phyloP scores from a whole-genome alignment of 164 flowering plant genomes.

The Chimonanthus salicifolius region DNA sequence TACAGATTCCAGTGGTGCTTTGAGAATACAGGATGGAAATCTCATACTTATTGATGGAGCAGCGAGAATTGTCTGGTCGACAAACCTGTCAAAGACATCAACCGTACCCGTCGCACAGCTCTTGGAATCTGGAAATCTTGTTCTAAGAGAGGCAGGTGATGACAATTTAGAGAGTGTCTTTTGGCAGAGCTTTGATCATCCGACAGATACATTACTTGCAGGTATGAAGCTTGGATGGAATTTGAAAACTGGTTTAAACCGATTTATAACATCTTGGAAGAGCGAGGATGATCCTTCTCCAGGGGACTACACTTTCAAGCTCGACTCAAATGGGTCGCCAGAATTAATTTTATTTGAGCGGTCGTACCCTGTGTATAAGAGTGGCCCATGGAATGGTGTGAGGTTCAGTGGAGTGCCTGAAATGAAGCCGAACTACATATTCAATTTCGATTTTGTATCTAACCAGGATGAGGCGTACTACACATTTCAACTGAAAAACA shows the following conservation, averaged over 20 bases:
- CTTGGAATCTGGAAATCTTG: slow-evolving; percentile 43
- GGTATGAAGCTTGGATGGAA: slow-evolving; percentile 29
- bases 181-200: slow-evolving; percentile 1
- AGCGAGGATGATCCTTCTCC: slow-evolving; percentile 33
- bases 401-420: slow-evolving; percentile 61
- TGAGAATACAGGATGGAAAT: slow-evolving; percentile 22
- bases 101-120: slow-evolving; percentile 22
- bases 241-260: slow-evolving; percentile 10
- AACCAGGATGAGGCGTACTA: slow-evolving; percentile 31
- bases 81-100: not conserved
- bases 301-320: slow-evolving; percentile 29
- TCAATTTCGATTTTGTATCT: slow-evolving; percentile 16
- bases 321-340: slow-evolving; percentile 30
- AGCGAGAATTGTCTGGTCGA: not conserved
- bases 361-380: slow-evolving; percentile 14
- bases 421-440: slow-evolving; percentile 18
- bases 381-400: slow-evolving; percentile 62
- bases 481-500: slow-evolving; percentile 16
- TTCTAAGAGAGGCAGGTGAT: slow-evolving; percentile 16
- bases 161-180: not conserved
- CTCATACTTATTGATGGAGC: slow-evolving; percentile 5
- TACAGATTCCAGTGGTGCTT: slow-evolving; percentile 21
- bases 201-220: slow-evolving; percentile 19
- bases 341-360: slow-evolving; percentile 12
- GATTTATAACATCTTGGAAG: slow-evolving; percentile 29